Conservation (phyloP, 2,329 filamentous ascomycete species). For the Calonectria crousiana region DNA sequence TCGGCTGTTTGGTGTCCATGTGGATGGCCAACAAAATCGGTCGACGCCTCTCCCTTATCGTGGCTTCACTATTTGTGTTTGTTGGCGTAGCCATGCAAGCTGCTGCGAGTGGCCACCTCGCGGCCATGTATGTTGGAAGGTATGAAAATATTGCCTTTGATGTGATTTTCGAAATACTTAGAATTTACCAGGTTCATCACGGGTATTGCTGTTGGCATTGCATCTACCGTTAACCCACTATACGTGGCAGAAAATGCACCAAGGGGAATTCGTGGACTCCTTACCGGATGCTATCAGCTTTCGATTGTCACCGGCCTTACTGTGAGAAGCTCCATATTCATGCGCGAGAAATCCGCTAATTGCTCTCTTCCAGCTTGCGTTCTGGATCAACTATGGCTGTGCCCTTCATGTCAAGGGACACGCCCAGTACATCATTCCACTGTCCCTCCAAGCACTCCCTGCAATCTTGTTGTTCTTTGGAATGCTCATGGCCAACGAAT, state of each 20-base stretch:
- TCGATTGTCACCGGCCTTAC: conserved; percentile 15
- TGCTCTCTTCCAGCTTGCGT: conserved; percentile 9
- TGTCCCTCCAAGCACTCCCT: conserved; percentile 73
- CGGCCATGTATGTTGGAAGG: conserved; percentile 22
- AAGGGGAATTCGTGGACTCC: conserved; percentile 13
- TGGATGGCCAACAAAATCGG: conserved; percentile 26
- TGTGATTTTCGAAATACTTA: neutral
- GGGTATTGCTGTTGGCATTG: conserved; percentile 18
- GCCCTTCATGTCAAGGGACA: conserved; percentile 15
- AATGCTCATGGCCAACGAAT: conserved; percentile 75
- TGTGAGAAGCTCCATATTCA: neutral
- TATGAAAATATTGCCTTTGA: neutral
- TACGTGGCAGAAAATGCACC: conserved; percentile 19
- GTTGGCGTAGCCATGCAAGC: conserved; percentile 11
- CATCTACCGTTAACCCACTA: conserved; percentile 16
- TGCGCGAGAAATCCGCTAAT: neutral
- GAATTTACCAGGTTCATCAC: conserved; percentile 4
- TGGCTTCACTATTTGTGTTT: neutral
- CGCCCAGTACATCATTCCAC: conserved; percentile 56
- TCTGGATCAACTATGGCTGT: conserved; percentile 31
- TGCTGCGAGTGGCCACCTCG: conserved; percentile 9
- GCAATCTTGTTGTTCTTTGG: conserved; percentile 68
- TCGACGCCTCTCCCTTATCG: conserved; percentile 18
- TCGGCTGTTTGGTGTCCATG: conserved; percentile 18
- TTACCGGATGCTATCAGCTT: conserved; percentile 18